Conservation (phyloP, 2,329 filamentous ascomycete species). For the Ophiognomonia clavigignenti-juglandacearum region DNA sequence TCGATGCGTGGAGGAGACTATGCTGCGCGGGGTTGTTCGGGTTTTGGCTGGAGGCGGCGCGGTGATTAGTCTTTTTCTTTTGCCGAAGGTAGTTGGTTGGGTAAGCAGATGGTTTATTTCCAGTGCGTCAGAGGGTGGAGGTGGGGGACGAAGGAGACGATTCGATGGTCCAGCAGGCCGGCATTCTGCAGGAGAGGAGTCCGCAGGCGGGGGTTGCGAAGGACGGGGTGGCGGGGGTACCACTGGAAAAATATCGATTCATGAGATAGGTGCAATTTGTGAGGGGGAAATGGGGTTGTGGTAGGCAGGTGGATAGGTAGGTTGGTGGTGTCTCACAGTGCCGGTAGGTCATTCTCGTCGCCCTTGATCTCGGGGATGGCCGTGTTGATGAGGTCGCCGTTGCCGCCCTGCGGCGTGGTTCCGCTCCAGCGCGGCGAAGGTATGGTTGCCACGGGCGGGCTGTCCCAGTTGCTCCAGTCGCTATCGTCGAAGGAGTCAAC, state of each 20-base stretch:
- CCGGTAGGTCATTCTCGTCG: conserved; percentile 37
- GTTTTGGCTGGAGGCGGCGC: conserved; percentile 17
- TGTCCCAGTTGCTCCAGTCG: conserved; percentile 63
- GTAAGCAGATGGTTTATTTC: conserved; percentile 11
- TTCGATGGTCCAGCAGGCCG: no score
- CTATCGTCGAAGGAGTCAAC: conserved; percentile 55
- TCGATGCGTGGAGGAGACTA: conserved; percentile 6
- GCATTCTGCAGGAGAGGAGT: no score
- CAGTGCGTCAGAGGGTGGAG: not conserved
- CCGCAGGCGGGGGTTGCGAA: no score
- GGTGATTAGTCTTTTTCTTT: conserved; percentile 17
- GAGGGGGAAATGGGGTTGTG: no score
- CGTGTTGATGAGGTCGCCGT: conserved; percentile 39
- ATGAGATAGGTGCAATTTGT: not conserved
- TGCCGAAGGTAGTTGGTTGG: not conserved
- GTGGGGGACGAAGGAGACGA: not conserved
- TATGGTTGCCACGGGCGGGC: conserved; percentile 30
- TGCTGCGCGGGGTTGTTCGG: no score
- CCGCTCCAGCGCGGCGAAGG: conserved; percentile 58
- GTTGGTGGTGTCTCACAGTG: conserved; percentile 39
- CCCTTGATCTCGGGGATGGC: conserved; percentile 40
- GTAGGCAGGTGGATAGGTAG: conserved; percentile 1
- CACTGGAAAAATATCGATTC: not conserved
- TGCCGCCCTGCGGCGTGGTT: conserved; percentile 49
- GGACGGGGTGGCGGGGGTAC: not conserved